A percentile compares a stretch with the other conserved stretches of the same genome.
Conservation (phyloP, 208 protist species). For the Trypanosoma mega region DNA sequence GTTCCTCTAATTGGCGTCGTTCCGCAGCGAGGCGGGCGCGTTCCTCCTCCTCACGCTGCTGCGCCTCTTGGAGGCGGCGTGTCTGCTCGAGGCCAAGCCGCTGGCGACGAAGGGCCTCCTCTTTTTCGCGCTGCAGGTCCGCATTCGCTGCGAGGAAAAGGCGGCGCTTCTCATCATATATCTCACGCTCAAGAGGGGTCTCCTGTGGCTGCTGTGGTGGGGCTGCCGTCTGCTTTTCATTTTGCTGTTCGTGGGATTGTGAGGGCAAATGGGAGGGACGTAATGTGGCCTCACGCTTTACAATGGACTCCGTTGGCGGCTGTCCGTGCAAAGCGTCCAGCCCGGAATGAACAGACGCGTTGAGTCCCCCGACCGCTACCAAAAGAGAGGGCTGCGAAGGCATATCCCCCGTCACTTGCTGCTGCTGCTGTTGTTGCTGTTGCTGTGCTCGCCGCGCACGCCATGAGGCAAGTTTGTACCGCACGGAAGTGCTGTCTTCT, state of each 20-base stretch:
- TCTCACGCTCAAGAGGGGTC: background rate
- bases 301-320: background rate
- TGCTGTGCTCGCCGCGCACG: constrained; percentile 42
- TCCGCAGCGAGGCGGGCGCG: constrained; percentile 29
- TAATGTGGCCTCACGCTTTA: background rate
- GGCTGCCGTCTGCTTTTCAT: constrained; percentile 12
- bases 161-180: constrained; percentile 21
- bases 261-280: background rate
- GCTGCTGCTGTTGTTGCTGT: constrained; percentile 11
- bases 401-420: background rate
- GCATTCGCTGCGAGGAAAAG: constrained; percentile 23
- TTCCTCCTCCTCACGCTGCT: constrained; percentile 35
- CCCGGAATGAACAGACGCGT: too few species aligned
- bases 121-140: constrained; percentile 41
- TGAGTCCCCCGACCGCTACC: too few species aligned
- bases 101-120: constrained; percentile 32
- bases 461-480: constrained; percentile 47
- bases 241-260: background rate
- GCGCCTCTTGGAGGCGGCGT: constrained; percentile 24
- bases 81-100: constrained; percentile 24
- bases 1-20: constrained; percentile 27
- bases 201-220: background rate
- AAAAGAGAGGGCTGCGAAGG: too few species aligned
- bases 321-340: background rate
- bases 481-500: constrained; percentile 15